Evolutionary conservation across 176 grass and related monocot species (phyloP).

Genomic region (Carex scoparia): DNA sequence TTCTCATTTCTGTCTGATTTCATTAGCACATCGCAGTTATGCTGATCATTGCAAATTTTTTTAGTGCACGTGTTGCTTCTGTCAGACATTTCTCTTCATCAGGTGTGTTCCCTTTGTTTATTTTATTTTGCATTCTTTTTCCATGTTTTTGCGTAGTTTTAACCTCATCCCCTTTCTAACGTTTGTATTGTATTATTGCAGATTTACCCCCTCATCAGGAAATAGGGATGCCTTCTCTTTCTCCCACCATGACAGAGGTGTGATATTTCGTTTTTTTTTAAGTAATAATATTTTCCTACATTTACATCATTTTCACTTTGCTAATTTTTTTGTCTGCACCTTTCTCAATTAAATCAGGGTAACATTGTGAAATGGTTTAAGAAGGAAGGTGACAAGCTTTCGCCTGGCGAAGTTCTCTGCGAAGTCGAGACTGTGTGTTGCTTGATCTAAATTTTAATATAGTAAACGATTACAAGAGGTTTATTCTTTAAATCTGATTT

Average conservation of each 20-base stretch:
- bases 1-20: not conserved
- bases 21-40: slow-evolving; percentile 11
- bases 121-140: slow-evolving; percentile 10
- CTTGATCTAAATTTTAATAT: slow-evolving; percentile 17
- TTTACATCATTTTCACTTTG: not conserved
- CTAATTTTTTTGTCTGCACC: slow-evolving; percentile 8
- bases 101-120: slow-evolving; percentile 34
- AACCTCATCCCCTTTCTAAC: not conserved
- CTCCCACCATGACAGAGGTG: slow-evolving; percentile 97
- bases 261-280: not conserved
- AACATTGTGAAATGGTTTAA: slow-evolving; percentile 95
- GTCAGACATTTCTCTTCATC: slow-evolving; percentile 62
- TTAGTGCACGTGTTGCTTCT: slow-evolving; percentile 29
- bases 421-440: slow-evolving; percentile 91
- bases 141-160: not conserved
- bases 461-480: slow-evolving; percentile 2
- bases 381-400: slow-evolving; percentile 94
- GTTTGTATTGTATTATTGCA: slow-evolving; percentile 30
- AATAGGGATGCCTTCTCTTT: slow-evolving; percentile 95
- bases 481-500: slow-evolving; percentile 19
- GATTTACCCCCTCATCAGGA: slow-evolving; percentile 75
- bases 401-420: slow-evolving; percentile 84
- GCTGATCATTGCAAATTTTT: slow-evolving; percentile 9
- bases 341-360: slow-evolving; percentile 50
- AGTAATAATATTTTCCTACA: not conserved